Conservation (phyloP, 345 rosid species). For the Odontarrhena argentea region DNA sequence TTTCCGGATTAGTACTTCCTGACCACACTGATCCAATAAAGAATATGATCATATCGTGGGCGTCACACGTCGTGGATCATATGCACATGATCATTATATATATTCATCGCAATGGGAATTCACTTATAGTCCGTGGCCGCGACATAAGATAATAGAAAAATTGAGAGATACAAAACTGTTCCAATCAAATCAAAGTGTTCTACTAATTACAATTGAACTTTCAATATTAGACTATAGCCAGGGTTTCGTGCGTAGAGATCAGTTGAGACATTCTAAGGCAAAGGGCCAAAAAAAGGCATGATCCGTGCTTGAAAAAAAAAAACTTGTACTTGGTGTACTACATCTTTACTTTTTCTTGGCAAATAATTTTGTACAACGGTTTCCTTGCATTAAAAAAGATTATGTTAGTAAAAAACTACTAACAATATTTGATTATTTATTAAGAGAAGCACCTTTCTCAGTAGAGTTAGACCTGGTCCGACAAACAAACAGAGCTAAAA, state of each 20-base stretch:
- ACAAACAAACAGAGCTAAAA: no score
- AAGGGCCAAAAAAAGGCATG: slow-evolving; percentile 32
- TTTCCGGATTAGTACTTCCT: no score
- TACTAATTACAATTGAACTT: neutral
- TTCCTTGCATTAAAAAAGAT: no score
- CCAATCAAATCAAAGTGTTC: slow-evolving; percentile 21
- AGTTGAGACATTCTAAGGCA: slow-evolving; percentile 19
- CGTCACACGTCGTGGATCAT: no score
- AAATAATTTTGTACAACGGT: neutral
- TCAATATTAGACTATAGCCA: neutral
- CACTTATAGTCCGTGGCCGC: no score
- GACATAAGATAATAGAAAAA: neutral
- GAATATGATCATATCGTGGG: no score
- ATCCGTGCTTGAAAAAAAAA: slow-evolving; percentile 28
- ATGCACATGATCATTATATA: no score
- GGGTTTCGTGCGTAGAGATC: slow-evolving; percentile 12
- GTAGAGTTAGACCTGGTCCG: no score
- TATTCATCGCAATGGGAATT: no score
- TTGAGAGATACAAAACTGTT: neutral
- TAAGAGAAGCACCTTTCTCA: no score
- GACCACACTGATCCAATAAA: no score
- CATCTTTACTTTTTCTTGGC: slow-evolving; percentile 33
- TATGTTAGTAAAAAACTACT: neutral
- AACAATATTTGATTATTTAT: no score
- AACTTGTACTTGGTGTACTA: slow-evolving; percentile 31